Evolutionary conservation across 768 basidiomycete species (phyloP).

Genomic region (Amyloporia xantha): DNA sequence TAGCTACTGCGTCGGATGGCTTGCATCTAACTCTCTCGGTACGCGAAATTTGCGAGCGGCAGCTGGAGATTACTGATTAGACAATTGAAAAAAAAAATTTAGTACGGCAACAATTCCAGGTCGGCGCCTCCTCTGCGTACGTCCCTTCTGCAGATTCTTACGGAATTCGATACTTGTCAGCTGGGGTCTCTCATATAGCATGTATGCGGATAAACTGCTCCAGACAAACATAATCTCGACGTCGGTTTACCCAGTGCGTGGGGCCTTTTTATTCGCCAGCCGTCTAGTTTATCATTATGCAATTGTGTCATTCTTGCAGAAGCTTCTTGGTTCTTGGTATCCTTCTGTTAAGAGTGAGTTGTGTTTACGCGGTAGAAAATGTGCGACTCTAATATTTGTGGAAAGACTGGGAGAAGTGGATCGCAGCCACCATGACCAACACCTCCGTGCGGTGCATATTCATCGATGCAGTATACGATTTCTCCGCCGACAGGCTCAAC

Average conservation of each 20-base stretch:
- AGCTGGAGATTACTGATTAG: too few relatives aligned
- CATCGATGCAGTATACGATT: constrained; percentile 22
- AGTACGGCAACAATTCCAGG: constrained; percentile 46
- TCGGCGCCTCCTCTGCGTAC: too few relatives aligned
- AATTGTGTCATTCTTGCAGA: too few relatives aligned
- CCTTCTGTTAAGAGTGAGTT: constrained; percentile 9
- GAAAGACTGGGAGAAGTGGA: constrained; percentile 26
- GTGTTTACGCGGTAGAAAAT: neutral
- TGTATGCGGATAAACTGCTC: constrained; percentile 54
- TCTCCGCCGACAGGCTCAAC: constrained; percentile 23
- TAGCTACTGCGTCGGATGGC: neutral
- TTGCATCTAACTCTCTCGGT: constrained; percentile 18
- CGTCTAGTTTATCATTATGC: too few relatives aligned
- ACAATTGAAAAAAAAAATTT: too few relatives aligned
- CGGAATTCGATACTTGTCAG: constrained; percentile 22
- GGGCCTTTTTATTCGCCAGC: constrained; percentile 3
- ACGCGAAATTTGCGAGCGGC: too few relatives aligned
- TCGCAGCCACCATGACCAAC: constrained; percentile 24
- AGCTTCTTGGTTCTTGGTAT: constrained; percentile 25
- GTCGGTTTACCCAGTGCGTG: constrained; percentile 26
- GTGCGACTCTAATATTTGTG: neutral
- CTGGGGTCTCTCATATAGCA: constrained; percentile 59
- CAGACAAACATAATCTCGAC: constrained; percentile 34
- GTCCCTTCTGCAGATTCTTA: too few relatives aligned
- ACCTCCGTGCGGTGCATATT: constrained; percentile 24